Conservation (phyloP, 371 early-diverging fungal genomes). For the Basidiobolus meristosporus region DNA sequence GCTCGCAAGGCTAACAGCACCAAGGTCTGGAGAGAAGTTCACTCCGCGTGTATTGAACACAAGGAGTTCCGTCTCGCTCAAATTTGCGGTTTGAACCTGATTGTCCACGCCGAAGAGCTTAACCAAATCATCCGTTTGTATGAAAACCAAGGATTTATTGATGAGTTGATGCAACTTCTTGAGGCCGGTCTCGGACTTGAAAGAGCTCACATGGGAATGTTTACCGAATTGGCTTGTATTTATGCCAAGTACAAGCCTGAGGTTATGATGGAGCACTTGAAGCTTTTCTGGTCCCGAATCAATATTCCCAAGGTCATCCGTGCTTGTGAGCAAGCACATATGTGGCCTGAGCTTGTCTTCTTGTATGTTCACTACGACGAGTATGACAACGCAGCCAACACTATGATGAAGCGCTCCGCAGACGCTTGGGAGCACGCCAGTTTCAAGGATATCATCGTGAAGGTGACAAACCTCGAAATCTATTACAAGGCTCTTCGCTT, state of each 20-base stretch:
- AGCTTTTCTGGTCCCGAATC: conserved; percentile 86
- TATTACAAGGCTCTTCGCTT: conserved; percentile 93
- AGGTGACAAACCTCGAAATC: conserved; percentile 88
- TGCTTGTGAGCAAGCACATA: conserved; percentile 76
- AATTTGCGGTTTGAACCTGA: conserved; percentile 88
- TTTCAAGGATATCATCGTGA: conserved; percentile 89
- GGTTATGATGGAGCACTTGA: conserved; percentile 87
- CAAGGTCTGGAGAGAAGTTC: conserved; percentile 93
- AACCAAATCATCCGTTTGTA: conserved; percentile 70
- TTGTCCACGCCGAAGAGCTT: conserved; percentile 93
- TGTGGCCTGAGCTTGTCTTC: conserved; percentile 94
- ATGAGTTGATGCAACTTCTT: conserved; percentile 72
- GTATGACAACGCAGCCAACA: conserved; percentile 85
- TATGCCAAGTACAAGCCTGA: conserved; percentile 91
- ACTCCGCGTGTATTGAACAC: conserved; percentile 82
- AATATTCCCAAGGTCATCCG: conserved; percentile 96
- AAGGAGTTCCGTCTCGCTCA: conserved; percentile 91
- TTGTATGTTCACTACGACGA: conserved; percentile 95
- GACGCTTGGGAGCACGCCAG: conserved; percentile 89
- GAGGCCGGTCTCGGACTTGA: conserved; percentile 88
- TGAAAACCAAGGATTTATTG: conserved; percentile 72
- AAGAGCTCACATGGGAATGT: conserved; percentile 98
- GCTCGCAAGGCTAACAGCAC: conserved; percentile 94
- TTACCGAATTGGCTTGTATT: conserved; percentile 89
- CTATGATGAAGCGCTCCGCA: conserved; percentile 82